phyloP scores from a whole-genome alignment of 371 early-diverging fungal genomes.

The Mucor saturninus region DNA sequence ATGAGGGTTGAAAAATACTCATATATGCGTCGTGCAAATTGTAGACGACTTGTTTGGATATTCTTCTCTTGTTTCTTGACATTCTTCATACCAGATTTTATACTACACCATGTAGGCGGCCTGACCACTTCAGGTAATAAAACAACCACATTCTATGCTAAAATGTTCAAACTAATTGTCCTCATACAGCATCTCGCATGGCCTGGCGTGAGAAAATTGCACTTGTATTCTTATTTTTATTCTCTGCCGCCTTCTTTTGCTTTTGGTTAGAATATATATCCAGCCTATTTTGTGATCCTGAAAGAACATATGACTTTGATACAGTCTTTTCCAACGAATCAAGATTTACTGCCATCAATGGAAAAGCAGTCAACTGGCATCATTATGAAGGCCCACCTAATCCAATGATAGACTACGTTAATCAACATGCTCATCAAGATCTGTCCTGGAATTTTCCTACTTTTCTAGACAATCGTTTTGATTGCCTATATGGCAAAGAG shows the following conservation, averaged over 20 bases:
- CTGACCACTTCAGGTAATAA: constrained; percentile 37
- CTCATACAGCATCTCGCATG: constrained; percentile 37
- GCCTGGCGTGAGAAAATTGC: constrained; percentile 60
- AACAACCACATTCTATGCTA: background rate
- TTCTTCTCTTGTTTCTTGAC: constrained; percentile 33
- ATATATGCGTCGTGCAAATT: constrained; percentile 26
- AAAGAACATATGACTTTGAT: constrained; percentile 30
- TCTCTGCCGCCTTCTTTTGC: constrained; percentile 36
- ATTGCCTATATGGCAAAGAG: constrained; percentile 30
- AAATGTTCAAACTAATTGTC: too few species aligned
- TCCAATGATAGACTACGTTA: constrained; percentile 32
- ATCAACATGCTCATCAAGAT: constrained; percentile 44
- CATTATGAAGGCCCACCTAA: background rate
- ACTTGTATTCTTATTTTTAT: constrained; percentile 32
- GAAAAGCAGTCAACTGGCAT: constrained; percentile 47
- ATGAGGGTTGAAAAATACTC: constrained; percentile 33
- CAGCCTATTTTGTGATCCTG: constrained; percentile 47
- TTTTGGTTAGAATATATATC: constrained; percentile 53
- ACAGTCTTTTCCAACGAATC: constrained; percentile 38
- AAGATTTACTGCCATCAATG: constrained; percentile 41
- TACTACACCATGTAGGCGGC: constrained; percentile 35
- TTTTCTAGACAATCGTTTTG: constrained; percentile 44
- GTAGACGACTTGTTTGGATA: constrained; percentile 38
- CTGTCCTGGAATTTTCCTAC: constrained; percentile 51
- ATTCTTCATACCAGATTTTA: constrained; percentile 34